Base-by-base conservation (phyloP, 495 filamentous ascomycete genomes). In the Penicillium cosmopolitanum region DNA sequence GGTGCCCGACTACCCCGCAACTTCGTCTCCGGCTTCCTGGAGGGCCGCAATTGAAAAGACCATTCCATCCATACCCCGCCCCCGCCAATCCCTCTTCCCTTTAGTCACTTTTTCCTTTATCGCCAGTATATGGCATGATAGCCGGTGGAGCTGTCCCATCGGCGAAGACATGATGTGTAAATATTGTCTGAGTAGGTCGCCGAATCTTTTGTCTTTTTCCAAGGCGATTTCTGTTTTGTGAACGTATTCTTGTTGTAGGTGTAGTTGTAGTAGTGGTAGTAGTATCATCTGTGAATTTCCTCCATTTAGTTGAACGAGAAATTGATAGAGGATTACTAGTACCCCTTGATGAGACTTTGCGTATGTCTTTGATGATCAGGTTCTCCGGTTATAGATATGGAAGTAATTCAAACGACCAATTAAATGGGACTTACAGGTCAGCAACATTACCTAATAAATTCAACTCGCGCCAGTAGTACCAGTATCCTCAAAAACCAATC, bases 1-100 rank as follows among this genome's bases (percentile, higher is more conserved):
- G 86, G 82, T 60, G 88, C 89, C 57, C 84, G 83, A 64, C 76
- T 96, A 74, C 95, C 95, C 31, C 80, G 83, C 57, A 92, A 85
- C 75, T 98, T 98, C 77, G 92, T 98, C 77, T 82, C 84, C 60
- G 92, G 92, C 33, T 98, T 98, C 82, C 80, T 98, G 69, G 91
- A 98, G 86, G 77, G 77, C 62, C 77, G 77, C 66, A 80, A 80
- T 70, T 80, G 63, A 67, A 73, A 67, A 60, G 46, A 44, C 38
- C 56, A 23, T 56, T 50, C 40, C 55, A 42, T 63, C 57, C 50
- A n/a, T n/a, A n/a, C 42, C 56, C 55, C 53, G 63, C 60, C 55
- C 23, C 23, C 23, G 23, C 23, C 23, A 23, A 23, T 23, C 23
- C 56, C 50, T 60, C 53, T 63, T 62, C 59, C 21, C 59, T 62